Conservation (phyloP, 164 flowering plant genomes). For the Magnolia changhungtana region DNA sequence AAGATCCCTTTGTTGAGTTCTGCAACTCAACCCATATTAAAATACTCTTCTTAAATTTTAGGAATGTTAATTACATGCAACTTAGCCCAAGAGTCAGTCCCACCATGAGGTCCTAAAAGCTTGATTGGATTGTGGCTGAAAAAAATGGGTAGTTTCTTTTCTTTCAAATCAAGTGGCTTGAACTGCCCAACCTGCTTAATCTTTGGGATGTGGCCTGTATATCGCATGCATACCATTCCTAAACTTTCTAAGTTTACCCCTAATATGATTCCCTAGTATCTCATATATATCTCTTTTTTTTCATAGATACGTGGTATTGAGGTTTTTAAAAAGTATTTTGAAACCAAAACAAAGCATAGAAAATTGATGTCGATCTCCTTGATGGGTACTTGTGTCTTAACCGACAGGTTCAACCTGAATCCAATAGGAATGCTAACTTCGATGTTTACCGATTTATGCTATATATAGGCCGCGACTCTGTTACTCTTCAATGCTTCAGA, state of each 20-base stretch:
- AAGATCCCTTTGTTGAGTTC: not conserved
- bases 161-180: too few relatives aligned
- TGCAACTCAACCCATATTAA: not conserved
- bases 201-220: not conserved
- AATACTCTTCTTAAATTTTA: not conserved
- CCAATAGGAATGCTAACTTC: not conserved
- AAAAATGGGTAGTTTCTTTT: not conserved
- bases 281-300: not conserved
- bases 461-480: not conserved
- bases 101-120: not conserved
- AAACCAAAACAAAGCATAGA: not conserved
- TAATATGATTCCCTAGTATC: not conserved
- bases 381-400: not conserved
- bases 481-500: conserved; percentile 23
- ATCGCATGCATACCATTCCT: not conserved
- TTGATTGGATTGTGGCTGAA: not conserved
- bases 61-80: not conserved
- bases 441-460: not conserved
- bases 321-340: not conserved
- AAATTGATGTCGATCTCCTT: not conserved
- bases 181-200: not conserved
- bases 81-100: not conserved
- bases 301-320: not conserved
- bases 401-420: not conserved
- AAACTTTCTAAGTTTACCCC: not conserved